phyloP scores from a whole-genome alignment of 2,329 filamentous ascomycete species.

The Fusarium burgessii region DNA sequence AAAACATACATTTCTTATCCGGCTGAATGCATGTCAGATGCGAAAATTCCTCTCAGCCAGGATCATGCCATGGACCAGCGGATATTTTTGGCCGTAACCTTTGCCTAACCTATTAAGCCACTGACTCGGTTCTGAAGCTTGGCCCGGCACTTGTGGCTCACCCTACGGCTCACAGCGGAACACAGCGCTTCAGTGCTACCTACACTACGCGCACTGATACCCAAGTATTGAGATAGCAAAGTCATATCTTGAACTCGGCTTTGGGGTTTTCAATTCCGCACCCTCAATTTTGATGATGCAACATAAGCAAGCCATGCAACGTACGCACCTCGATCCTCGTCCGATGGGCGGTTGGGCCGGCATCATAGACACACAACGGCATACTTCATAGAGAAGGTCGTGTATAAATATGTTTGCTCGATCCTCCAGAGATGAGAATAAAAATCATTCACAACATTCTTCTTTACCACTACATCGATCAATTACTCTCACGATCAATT shows the following conservation, averaged over 20 bases:
- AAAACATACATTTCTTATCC: neutral
- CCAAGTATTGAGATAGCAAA: neutral
- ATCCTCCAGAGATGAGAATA: no score
- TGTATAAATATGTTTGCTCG: neutral
- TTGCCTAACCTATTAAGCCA: neutral
- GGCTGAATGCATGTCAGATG: neutral
- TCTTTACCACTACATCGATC: neutral
- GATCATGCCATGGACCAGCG: neutral
- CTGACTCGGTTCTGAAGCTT: neutral
- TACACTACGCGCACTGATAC: neutral
- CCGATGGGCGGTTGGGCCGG: neutral
- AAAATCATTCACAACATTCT: neutral
- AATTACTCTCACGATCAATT: neutral
- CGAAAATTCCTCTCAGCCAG: no score
- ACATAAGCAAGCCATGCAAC: neutral
- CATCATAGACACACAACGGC: neutral
- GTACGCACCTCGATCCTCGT: neutral
- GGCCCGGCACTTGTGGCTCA: neutral
- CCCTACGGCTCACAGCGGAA: neutral
- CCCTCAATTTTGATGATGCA: neutral
- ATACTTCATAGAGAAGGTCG: neutral
- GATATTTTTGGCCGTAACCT: neutral
- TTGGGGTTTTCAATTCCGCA: neutral
- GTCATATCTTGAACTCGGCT: no score
- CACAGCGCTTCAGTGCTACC: neutral